A percentile compares a stretch with the other conserved stretches of the same genome.
Conservation (phyloP, 805 yeast species). For the Pichia nanzhaoensis region DNA sequence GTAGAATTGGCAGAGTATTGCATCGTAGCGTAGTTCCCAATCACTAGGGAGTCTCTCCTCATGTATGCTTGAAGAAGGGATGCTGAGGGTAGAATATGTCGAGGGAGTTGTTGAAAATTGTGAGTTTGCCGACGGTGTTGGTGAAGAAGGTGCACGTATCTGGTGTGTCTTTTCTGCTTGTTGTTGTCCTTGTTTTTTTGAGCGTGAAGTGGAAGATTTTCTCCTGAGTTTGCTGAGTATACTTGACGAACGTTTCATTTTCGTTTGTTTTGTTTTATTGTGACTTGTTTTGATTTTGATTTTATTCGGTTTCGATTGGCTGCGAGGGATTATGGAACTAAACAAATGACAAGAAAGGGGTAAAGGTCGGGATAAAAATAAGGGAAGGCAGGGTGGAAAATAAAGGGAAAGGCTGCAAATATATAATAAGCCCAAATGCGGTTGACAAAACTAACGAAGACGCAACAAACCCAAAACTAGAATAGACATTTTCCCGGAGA, state of each 20-base stretch:
- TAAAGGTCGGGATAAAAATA: too few relatives aligned
- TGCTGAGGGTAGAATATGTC: background rate
- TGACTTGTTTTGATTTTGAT: too few relatives aligned
- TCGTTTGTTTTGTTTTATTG: background rate
- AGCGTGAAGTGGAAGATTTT: background rate
- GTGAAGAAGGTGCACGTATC: background rate
- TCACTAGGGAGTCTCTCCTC: slow-evolving; percentile 20
- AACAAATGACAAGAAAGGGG: too few relatives aligned
- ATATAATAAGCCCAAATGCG: too few relatives aligned
- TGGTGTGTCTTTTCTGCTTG: background rate
- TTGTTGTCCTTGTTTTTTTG: background rate
- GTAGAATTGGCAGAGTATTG: slow-evolving; percentile 34
- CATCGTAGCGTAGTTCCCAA: slow-evolving; percentile 34
- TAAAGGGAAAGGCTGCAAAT: too few relatives aligned
- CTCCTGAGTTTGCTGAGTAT: background rate
- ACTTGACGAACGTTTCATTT: background rate
- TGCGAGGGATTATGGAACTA: too few relatives aligned
- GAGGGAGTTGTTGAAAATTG: background rate
- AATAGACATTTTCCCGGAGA: too few relatives aligned
- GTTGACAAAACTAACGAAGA: too few relatives aligned
- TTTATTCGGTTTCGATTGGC: too few relatives aligned
- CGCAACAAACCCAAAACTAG: too few relatives aligned
- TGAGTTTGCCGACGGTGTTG: background rate
- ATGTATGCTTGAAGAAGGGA: background rate
- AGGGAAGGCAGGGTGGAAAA: too few relatives aligned